Evolutionary conservation across 768 basidiomycete genomes (phyloP).

Genomic region (Gelatoporia subvermispora): DNA sequence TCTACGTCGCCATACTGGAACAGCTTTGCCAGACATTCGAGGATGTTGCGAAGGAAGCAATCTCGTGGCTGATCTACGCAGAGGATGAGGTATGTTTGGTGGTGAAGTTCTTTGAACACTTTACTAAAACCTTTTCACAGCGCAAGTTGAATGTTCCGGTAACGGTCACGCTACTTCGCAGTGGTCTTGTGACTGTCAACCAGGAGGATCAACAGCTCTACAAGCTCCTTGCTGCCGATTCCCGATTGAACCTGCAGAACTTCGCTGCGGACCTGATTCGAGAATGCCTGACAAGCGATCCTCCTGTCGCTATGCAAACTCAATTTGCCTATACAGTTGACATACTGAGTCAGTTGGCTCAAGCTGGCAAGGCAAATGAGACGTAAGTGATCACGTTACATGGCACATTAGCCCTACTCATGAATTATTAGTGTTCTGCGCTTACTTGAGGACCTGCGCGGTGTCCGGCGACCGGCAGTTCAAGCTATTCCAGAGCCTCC

Average conservation of each 20-base stretch:
- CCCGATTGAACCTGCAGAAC: constrained; percentile 69
- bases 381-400: constrained; percentile 49
- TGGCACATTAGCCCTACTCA: constrained; percentile 3
- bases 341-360: constrained; percentile 67
- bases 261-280: constrained; percentile 83
- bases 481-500: constrained; percentile 32
- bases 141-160: constrained; percentile 96
- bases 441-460: constrained; percentile 80
- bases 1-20: constrained; percentile 86
- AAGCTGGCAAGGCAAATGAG: constrained; percentile 76
- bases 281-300: constrained; percentile 79
- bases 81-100: constrained; percentile 82
- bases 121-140: constrained; percentile 35
- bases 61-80: constrained; percentile 92
- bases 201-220: constrained; percentile 90
- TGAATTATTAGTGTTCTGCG: constrained; percentile 47
- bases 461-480: constrained; percentile 48
- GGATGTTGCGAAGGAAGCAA: constrained; percentile 94
- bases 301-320: constrained; percentile 71
- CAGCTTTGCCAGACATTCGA: constrained; percentile 85
- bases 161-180: constrained; percentile 82
- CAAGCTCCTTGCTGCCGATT: constrained; percentile 74
- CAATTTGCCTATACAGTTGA: constrained; percentile 82
- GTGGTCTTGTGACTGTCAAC: constrained; percentile 68
- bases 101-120: constrained; percentile 2